Evolutionary conservation across 805 yeast genomes (phyloP), one percentile per base, ranked within the genome.

Genomic region (Wickerhamomyces bovis): DNA sequence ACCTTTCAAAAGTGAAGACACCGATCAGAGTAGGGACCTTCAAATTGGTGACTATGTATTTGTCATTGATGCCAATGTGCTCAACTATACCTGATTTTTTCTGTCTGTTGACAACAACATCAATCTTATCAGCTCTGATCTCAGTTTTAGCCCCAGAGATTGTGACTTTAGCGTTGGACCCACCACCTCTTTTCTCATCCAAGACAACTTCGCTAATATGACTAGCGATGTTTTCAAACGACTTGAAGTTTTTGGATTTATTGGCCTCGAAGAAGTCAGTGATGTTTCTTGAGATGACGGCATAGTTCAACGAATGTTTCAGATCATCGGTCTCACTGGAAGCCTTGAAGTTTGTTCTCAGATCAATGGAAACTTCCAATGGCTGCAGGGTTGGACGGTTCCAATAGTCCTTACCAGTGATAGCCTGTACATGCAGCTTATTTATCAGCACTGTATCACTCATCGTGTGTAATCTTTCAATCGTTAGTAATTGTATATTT

Each of bases 1-100:
- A 64, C 48, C 99, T 72, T 63, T 94, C 99, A 66, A 89, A 87
- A 2, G 89, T 84, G 68, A 89, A 92, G 8, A 94, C 94, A 5
- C 99, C 99, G 54, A 94, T 85, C n/a, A 90, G 71, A 0, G 96
- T 83, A 43, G 83, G 71, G 16, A 88, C 65, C 42, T 73, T 71
- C 33, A 90, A 64, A 6, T 76, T 74, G 5, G 71, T 67, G 36
- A 88, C 77, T 10, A 56, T 45, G 2, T 76, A 57, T 2, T 36
- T 21, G 38, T 65, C 66, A 9, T 43, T 43, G 3, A 13, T 7
- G 0, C 40, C 38, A 13, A 53, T 50, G 26, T 48, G 42, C 28
- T 43, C 21, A 12, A 52, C 21, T 12, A 44, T 39, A 10, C 54
- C 55, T 20, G 44, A 39, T 9, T 39, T 38, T 38, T 58, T 63